These are phyloP conservation scores for Aspergillus diversus DNA, from an alignment of 495 filamentous ascomycete species.

Conservation along the genomic window DNA sequence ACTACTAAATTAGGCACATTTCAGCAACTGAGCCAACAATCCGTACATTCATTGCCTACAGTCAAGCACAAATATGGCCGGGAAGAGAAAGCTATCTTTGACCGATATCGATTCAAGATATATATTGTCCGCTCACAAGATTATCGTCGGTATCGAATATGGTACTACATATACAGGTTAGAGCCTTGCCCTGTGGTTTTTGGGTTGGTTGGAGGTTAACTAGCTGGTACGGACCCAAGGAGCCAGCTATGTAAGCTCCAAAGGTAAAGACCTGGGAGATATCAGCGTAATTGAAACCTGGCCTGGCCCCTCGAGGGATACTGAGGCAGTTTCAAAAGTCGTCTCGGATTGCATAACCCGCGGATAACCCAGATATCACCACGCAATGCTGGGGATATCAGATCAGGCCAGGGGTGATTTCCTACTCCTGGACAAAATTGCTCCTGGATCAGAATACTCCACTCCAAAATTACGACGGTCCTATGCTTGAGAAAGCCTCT, in stretches of 20 bases:
- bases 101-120: neutral
- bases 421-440: constrained; percentile 32
- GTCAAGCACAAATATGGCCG: neutral
- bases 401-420: constrained; percentile 20
- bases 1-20: too few species aligned
- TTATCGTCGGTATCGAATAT: constrained; percentile 21
- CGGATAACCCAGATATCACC: neutral
- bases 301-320: constrained; percentile 5
- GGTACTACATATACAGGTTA: constrained; percentile 20
- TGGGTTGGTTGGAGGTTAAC: neutral
- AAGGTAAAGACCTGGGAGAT: neutral
- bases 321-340: constrained; percentile 13
- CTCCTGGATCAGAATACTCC: constrained; percentile 16
- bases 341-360: constrained; percentile 14
- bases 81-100: neutral
- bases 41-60: too few species aligned
- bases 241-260: constrained; percentile 8
- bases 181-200: neutral
- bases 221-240: neutral
- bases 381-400: constrained; percentile 10
- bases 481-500: constrained; percentile 12
- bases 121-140: constrained; percentile 1
- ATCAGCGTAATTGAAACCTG: constrained; percentile 9
- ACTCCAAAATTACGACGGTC: constrained; percentile 11
- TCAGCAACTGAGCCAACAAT: too few species aligned